phyloP scores from a whole-genome alignment of 2,329 filamentous ascomycete genomes.

The Cladophialophora yegresii region DNA sequence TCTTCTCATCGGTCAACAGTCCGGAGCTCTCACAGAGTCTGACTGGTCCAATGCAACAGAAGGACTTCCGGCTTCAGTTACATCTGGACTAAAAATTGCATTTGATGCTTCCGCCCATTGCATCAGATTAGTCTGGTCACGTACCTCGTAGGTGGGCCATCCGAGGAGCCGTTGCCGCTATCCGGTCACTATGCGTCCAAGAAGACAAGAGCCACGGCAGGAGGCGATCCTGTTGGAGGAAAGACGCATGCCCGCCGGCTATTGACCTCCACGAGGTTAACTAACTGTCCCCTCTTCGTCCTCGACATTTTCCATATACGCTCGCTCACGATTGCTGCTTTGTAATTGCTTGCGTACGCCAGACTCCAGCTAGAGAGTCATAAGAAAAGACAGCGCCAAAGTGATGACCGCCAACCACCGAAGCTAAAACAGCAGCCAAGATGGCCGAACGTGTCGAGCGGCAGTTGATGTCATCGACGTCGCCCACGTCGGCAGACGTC shows the following conservation, averaged over 20 bases:
- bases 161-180: conserved; percentile 11
- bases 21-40: not conserved
- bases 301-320: conserved; percentile 3
- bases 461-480: conserved; percentile 16
- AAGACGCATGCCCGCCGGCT: not conserved
- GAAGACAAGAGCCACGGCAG: not conserved
- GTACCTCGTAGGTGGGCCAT: not conserved
- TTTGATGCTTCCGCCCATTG: not conserved
- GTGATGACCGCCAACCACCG: not conserved
- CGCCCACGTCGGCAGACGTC: conserved; percentile 1
- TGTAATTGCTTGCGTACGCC: conserved; percentile 10
- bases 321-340: not conserved
- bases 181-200: conserved; percentile 6
- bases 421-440: not conserved
- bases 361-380: not conserved
- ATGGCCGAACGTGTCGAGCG: conserved; percentile 17
- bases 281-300: not conserved
- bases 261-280: not conserved
- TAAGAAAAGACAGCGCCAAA: conserved; percentile 1
- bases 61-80: not conserved
- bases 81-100: not conserved
- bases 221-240: conserved; percentile 7
- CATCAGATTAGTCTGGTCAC: not conserved
- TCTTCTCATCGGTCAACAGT: not conserved
- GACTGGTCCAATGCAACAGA: not conserved